Percentiles rank a stretch among this genome's conserved stretches.
phyloP scores from a whole-genome alignment of 1,284 basidiomycete genomes.

The Rhodotorula glutinis region DNA sequence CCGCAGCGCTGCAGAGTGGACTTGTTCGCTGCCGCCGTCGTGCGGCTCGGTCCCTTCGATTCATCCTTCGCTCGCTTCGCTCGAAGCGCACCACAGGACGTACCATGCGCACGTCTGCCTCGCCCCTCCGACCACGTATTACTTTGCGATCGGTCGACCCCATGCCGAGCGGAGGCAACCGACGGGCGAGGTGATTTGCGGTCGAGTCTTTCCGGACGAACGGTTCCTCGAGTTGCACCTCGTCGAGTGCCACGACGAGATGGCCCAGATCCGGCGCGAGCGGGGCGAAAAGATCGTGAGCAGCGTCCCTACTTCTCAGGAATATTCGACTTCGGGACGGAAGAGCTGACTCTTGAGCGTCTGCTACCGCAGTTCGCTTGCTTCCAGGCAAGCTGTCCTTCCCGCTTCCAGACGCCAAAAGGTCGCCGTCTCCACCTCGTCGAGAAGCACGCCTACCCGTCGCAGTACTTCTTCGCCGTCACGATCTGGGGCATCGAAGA shows the following conservation, averaged over 20 bases:
- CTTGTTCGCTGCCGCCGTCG: constrained; percentile 76
- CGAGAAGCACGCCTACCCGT: constrained; percentile 73
- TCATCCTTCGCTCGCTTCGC: constrained; percentile 61
- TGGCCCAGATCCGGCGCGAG: constrained; percentile 67
- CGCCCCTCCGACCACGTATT: constrained; percentile 13
- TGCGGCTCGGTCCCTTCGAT: constrained; percentile 61
- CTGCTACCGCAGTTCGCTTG: constrained; percentile 68
- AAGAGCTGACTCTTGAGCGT: not conserved
- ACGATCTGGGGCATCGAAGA: constrained; percentile 72
- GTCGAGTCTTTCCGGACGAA: constrained; percentile 79
- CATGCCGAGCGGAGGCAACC: not conserved
- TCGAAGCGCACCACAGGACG: constrained; percentile 74
- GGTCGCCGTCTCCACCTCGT: constrained; percentile 75
- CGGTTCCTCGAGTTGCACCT: constrained; percentile 75
- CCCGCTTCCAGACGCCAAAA: constrained; percentile 70
- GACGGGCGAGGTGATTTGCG: constrained; percentile 53
- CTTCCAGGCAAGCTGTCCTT: constrained; percentile 63
- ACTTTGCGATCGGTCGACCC: constrained; percentile 1
- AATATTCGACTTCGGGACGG: not conserved
- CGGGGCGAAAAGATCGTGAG: constrained; percentile 83
- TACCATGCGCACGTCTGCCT: constrained; percentile 81
- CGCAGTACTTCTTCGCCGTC: constrained; percentile 80
- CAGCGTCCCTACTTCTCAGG: constrained; percentile 34
- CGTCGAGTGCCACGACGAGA: constrained; percentile 79
- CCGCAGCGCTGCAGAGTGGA: constrained; percentile 8